Evolutionary conservation across 129 eudicot species (phyloP).

Genomic region (Saussurea involucrata): DNA sequence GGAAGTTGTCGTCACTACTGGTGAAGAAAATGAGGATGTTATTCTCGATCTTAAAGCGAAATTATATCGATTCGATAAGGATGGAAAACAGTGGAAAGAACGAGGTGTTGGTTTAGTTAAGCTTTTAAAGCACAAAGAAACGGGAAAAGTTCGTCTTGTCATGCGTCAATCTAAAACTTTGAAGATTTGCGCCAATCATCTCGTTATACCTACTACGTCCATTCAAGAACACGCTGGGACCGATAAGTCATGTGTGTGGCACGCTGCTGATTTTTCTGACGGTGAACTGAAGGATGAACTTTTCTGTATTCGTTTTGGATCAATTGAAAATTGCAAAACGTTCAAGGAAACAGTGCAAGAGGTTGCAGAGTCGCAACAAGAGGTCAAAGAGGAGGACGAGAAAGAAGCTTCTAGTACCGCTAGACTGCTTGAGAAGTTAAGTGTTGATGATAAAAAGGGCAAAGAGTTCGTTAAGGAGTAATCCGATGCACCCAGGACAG

Average conservation of each 20-base stretch:
- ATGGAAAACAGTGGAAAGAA: slow-evolving; percentile 74
- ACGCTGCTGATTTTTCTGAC: slow-evolving; percentile 53
- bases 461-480: slow-evolving; percentile 33
- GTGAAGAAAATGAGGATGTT: slow-evolving; percentile 60
- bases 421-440: slow-evolving; percentile 52
- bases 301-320: slow-evolving; percentile 54
- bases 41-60: slow-evolving; percentile 61
- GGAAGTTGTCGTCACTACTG: slow-evolving; percentile 59
- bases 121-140: slow-evolving; percentile 52
- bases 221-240: slow-evolving; percentile 65
- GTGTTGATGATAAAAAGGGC: slow-evolving; percentile 41
- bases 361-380: slow-evolving; percentile 55
- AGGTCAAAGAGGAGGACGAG: slow-evolving; percentile 51
- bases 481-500: slow-evolving; percentile 13
- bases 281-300: slow-evolving; percentile 67
- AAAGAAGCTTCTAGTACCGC: slow-evolving; percentile 50
- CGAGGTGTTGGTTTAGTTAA: slow-evolving; percentile 62
- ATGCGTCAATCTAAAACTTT: slow-evolving; percentile 69
- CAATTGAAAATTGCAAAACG: slow-evolving; percentile 52
- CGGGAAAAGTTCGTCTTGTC: slow-evolving; percentile 53
- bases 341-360: slow-evolving; percentile 69
- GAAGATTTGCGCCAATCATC: slow-evolving; percentile 72
- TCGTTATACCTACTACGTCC: slow-evolving; percentile 44
- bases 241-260: slow-evolving; percentile 63
- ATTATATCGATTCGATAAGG: slow-evolving; percentile 60